phyloP scores from a whole-genome alignment of 2,329 filamentous ascomycete genomes.

The Ampelomyces quisqualis region DNA sequence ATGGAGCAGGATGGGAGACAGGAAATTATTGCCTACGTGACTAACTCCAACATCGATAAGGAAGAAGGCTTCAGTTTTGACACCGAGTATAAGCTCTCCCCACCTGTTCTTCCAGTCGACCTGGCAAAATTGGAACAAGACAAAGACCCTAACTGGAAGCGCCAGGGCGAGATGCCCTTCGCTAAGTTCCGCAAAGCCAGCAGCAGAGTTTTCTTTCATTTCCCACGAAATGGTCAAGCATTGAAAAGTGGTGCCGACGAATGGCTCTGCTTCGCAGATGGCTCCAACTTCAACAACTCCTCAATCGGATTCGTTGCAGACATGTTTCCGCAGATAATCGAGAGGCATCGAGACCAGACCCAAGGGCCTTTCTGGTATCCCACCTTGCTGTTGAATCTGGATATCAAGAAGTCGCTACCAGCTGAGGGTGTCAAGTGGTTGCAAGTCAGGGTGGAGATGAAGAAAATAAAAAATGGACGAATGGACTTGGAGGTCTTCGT shows the following conservation, averaged over 20 bases:
- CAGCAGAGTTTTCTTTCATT: conserved; percentile 54
- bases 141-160: conserved; percentile 52
- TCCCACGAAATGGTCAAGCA: conserved; percentile 51
- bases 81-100: conserved; percentile 57
- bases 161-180: conserved; percentile 48
- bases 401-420: conserved; percentile 72
- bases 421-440: conserved; percentile 71
- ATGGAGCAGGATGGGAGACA: conserved; percentile 59
- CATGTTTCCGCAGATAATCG: conserved; percentile 66
- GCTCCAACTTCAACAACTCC: conserved; percentile 63
- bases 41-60: conserved; percentile 60
- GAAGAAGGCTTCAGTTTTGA: conserved; percentile 60
- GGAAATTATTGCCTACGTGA: conserved; percentile 65
- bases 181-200: conserved; percentile 53
- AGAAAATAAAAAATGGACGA: conserved; percentile 68
- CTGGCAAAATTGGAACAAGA: conserved; percentile 47
- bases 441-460: conserved; percentile 64
- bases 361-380: conserved; percentile 67
- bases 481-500: conserved; percentile 74
- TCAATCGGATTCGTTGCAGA: conserved; percentile 67
- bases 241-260: conserved; percentile 56
- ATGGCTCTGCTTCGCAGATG: conserved; percentile 65
- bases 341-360: conserved; percentile 46
- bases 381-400: conserved; percentile 71
- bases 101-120: conserved; percentile 47